Evolutionary conservation across 139 green algal species (phyloP).

Genomic region (Micractinium sp.): DNA sequence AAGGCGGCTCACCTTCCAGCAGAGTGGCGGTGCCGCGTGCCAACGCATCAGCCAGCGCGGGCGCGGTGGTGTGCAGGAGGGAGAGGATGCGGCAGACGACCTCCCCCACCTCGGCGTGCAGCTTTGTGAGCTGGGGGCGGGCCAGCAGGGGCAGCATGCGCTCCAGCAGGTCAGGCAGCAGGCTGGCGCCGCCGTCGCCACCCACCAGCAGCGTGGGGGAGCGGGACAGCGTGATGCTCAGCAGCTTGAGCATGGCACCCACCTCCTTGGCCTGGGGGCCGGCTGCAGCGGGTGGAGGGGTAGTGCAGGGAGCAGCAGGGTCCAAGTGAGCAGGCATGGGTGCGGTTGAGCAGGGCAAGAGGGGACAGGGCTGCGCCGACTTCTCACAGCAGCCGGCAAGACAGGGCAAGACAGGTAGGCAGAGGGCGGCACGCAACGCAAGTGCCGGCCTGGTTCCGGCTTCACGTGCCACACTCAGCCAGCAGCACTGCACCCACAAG

Average conservation of each 20-base stretch:
- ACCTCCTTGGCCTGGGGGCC: constrained; percentile 31
- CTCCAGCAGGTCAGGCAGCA: constrained; percentile 42
- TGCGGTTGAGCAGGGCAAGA: background rate
- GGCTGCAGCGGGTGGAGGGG: background rate
- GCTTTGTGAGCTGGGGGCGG: background rate
- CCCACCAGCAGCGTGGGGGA: constrained; percentile 33
- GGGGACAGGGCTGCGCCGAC: too few relatives aligned
- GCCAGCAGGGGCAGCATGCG: constrained; percentile 45
- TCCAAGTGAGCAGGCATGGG: background rate
- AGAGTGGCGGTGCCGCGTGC: background rate
- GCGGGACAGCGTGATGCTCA: constrained; percentile 23
- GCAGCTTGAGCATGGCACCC: constrained; percentile 43
- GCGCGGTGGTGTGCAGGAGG: background rate
- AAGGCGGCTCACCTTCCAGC: background rate
- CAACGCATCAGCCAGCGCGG: background rate
- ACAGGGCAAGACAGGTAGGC: background rate
- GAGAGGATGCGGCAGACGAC: constrained; percentile 27
- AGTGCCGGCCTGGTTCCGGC: too few relatives aligned
- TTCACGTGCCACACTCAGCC: too few relatives aligned
- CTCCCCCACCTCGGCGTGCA: background rate
- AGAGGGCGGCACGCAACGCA: too few relatives aligned
- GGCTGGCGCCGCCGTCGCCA: constrained; percentile 7
- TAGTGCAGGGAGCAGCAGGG: background rate
- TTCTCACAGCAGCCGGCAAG: background rate
- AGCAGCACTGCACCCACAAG: too few relatives aligned